Percentiles rank a stretch among this genome's conserved stretches.
Conservation (phyloP, 1,284 basidiomycete genomes). For the Pseudozyma tsukubaensis region DNA sequence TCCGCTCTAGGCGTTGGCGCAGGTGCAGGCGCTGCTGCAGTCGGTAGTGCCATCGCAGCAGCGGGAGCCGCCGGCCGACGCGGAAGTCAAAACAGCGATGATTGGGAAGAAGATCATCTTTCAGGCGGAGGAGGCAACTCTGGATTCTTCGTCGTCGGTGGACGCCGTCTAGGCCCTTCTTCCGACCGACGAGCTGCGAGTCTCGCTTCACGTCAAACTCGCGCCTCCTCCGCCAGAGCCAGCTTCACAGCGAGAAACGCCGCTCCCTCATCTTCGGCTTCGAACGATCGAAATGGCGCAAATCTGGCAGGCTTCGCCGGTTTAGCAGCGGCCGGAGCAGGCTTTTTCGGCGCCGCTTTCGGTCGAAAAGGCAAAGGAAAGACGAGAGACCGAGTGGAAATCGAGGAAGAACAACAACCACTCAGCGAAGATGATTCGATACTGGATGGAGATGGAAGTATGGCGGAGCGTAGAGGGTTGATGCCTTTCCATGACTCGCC, state of each 20-base stretch:
- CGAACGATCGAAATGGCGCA: background rate
- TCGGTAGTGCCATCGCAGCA: background rate
- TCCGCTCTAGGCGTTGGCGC: slow-evolving; percentile 33
- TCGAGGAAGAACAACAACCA: slow-evolving; percentile 31
- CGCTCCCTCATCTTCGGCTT: slow-evolving; percentile 8
- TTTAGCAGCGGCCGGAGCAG: slow-evolving; percentile 30
- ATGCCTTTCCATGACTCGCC: slow-evolving; percentile 32
- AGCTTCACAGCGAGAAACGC: slow-evolving; percentile 23
- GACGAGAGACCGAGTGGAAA: slow-evolving; percentile 17
- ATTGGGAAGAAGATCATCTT: slow-evolving; percentile 55
- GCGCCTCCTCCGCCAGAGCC: background rate
- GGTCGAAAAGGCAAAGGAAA: slow-evolving; percentile 5
- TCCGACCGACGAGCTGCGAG: slow-evolving; percentile 18
- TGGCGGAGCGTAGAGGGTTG: slow-evolving; percentile 41
- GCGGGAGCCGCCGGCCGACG: slow-evolving; percentile 16
- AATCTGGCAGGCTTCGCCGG: slow-evolving; percentile 5
- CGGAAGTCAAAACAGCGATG: slow-evolving; percentile 43
- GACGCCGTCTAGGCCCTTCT: slow-evolving; percentile 14
- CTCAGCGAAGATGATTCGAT: slow-evolving; percentile 30
- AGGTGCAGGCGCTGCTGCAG: slow-evolving; percentile 30
- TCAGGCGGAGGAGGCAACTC: slow-evolving; percentile 40
- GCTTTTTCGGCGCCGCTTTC: slow-evolving; percentile 24
- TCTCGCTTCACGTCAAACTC: slow-evolving; percentile 15
- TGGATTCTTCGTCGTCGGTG: slow-evolving; percentile 60
- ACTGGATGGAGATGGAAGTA: slow-evolving; percentile 20